Conservation (phyloP, 2,329 filamentous ascomycete species). For the Pleurostoma richardsiae region DNA sequence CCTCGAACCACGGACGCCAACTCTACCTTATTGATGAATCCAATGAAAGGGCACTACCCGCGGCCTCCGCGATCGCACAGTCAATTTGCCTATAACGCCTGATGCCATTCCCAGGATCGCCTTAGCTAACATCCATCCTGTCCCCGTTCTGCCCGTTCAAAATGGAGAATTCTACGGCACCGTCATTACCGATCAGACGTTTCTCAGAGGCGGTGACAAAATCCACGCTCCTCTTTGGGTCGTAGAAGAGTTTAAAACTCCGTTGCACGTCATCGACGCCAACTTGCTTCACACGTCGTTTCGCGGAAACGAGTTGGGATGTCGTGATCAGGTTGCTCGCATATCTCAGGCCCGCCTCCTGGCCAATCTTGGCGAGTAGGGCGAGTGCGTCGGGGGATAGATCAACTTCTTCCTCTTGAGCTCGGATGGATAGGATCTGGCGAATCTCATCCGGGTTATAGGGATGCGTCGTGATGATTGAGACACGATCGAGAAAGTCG, state of each 20-base stretch:
- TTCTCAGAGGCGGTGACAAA: conserved; percentile 90
- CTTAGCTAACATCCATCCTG: conserved; percentile 40
- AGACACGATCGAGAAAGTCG: conserved; percentile 92
- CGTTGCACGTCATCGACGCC: conserved; percentile 84
- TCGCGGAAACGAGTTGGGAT: conserved; percentile 79
- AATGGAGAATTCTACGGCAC: conserved; percentile 66
- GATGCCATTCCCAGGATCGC: neutral
- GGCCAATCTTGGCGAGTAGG: conserved; percentile 89
- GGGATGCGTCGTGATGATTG: conserved; percentile 89
- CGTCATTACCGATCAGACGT: conserved; percentile 84
- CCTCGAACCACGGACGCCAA: too few relatives aligned
- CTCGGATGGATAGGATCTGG: conserved; percentile 87
- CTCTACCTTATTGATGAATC: too few relatives aligned
- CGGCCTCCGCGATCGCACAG: too few relatives aligned
- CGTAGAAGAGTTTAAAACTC: conserved; percentile 92
- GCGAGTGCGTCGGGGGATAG: conserved; percentile 84
- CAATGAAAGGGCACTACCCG: too few relatives aligned
- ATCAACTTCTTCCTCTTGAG: conserved; percentile 94
- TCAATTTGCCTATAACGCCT: too few relatives aligned
- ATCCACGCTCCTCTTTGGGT: conserved; percentile 79
- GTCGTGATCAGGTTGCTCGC: conserved; percentile 98
- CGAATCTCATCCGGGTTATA: conserved; percentile 82
- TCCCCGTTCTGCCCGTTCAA: conserved; percentile 44
- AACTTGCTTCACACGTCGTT: conserved; percentile 80
- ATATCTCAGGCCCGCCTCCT: conserved; percentile 88